phyloP scores from a whole-genome alignment of 352 stramenopile genomes.

The Pythium aquatile region DNA sequence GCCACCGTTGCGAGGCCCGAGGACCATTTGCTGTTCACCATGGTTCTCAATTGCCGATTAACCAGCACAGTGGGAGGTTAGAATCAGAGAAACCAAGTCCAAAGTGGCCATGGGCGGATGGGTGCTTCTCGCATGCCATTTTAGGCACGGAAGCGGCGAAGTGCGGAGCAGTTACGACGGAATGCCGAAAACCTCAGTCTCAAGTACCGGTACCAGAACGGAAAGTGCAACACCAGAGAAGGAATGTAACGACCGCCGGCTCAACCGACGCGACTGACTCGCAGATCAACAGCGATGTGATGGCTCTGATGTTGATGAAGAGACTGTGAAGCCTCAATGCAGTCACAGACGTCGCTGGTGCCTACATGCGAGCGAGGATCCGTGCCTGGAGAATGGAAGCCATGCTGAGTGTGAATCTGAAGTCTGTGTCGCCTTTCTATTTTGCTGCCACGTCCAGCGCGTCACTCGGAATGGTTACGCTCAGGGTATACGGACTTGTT shows the following conservation, averaged over 20 bases:
- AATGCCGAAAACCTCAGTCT: not conserved
- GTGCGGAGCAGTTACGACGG: not conserved
- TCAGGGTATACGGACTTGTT: not conserved
- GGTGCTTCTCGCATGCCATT: slow-evolving; percentile 3
- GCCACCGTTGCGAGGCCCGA: not conserved
- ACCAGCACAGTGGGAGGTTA: not conserved
- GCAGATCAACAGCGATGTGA: not conserved
- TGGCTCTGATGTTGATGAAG: not conserved
- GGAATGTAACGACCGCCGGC: slow-evolving; percentile 16
- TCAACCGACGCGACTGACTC: not conserved
- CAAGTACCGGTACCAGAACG: not conserved
- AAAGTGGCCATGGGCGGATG: not conserved
- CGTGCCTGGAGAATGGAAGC: not conserved
- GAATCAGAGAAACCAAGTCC: not conserved
- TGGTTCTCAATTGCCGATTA: slow-evolving; percentile 8
- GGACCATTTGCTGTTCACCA: slow-evolving; percentile 11
- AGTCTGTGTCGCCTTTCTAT: slow-evolving; percentile 4
- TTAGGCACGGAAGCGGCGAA: not conserved
- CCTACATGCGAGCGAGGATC: not conserved
- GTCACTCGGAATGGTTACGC: slow-evolving; percentile 16
- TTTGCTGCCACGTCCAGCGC: slow-evolving; percentile 13
- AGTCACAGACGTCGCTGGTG: not conserved
- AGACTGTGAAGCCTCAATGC: not conserved
- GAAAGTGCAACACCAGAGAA: slow-evolving; percentile 1
- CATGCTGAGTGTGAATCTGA: not conserved